A percentile compares a stretch with the other conserved stretches of the same genome.
Conservation (phyloP, 2,329 filamentous ascomycete species). For the Sarocladium kiliense region DNA sequence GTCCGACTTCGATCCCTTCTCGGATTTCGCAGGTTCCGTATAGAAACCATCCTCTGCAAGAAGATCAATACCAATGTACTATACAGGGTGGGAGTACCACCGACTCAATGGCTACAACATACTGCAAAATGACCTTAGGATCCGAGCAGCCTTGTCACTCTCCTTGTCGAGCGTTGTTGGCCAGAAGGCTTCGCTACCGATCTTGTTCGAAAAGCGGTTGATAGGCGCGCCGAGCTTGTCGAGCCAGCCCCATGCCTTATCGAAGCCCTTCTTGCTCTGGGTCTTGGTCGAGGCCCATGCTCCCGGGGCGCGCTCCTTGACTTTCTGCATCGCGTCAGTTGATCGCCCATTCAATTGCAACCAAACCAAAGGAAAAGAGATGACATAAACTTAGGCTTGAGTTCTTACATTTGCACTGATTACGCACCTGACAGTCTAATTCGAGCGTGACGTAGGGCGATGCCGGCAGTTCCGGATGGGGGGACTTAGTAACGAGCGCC, state of each 20-base stretch:
- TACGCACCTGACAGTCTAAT: background rate
- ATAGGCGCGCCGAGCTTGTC: constrained; percentile 62
- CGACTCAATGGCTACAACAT: constrained; percentile 23
- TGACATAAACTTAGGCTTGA: background rate
- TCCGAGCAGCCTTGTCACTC: constrained; percentile 81
- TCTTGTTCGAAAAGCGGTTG: constrained; percentile 73
- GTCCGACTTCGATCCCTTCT: background rate
- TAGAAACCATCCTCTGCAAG: constrained; percentile 47
- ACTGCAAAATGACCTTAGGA: constrained; percentile 82
- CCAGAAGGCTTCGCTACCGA: constrained; percentile 80
- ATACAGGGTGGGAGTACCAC: background rate
- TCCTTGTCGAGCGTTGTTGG: constrained; percentile 82
- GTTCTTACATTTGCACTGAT: background rate
- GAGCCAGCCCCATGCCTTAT: constrained; percentile 59
- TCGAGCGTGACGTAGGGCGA: constrained; percentile 1
- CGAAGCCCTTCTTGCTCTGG: constrained; percentile 61
- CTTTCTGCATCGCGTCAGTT: constrained; percentile 26
- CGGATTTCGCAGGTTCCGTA: constrained; percentile 23
- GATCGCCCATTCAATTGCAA: background rate
- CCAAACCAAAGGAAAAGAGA: too few relatives aligned
- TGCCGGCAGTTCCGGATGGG: background rate
- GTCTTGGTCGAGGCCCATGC: constrained; percentile 51
- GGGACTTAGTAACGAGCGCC: background rate
- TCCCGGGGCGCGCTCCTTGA: constrained; percentile 25
- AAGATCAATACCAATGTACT: background rate